phyloP scores from a whole-genome alignment of 2,329 filamentous ascomycete species.

The Penicillium hordei region DNA sequence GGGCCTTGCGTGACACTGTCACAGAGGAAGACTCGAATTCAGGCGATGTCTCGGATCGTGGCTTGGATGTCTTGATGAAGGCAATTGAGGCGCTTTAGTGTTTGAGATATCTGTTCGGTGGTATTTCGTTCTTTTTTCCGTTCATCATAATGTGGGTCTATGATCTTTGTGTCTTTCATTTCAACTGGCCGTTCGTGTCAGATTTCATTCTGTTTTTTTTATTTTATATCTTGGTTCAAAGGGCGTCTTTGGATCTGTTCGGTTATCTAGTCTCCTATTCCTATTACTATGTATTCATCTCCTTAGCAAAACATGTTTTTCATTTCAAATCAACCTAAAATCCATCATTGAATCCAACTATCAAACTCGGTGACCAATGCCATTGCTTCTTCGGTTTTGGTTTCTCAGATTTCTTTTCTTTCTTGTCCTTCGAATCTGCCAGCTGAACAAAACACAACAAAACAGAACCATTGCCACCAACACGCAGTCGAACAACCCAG shows the following conservation, averaged over 20 bases:
- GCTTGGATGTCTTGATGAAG: conserved; percentile 57
- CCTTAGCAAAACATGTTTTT: not conserved
- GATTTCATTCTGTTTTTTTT: not conserved
- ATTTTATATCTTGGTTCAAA: not conserved
- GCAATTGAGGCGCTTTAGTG: conserved; percentile 56
- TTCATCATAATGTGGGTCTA: not conserved
- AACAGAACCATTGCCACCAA: not conserved
- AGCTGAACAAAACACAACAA: not conserved
- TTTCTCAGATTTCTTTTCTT: not conserved
- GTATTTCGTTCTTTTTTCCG: not conserved
- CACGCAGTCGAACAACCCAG: not conserved
- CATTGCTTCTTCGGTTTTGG: not conserved
- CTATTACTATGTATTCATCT: not conserved
- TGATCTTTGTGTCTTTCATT: conserved; percentile 8
- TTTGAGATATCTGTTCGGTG: not conserved
- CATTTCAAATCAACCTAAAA: not conserved
- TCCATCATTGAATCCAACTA: not conserved
- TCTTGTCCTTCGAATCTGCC: not conserved
- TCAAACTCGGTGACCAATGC: not conserved
- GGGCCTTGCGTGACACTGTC: conserved; percentile 62
- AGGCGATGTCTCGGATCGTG: conserved; percentile 47
- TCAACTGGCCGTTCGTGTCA: not conserved
- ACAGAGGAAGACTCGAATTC: conserved; percentile 32
- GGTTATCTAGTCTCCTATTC: not conserved
- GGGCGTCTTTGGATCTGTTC: not conserved